Evolutionary conservation across 805 yeast species (phyloP).

Genomic region (Candida nemodendra): DNA sequence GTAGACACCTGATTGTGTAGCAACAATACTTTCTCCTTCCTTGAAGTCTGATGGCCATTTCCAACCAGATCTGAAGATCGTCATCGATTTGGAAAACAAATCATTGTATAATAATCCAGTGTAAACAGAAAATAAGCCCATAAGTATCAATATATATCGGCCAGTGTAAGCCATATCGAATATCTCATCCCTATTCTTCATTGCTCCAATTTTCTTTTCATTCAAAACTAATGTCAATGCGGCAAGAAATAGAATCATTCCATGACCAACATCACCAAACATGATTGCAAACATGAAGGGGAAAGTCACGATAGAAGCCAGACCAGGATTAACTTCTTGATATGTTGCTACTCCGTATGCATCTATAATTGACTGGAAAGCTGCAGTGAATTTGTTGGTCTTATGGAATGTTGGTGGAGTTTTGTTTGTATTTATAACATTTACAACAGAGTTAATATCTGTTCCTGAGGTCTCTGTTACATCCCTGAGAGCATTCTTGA

Average conservation of each 20-base stretch:
- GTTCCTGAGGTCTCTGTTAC: slow-evolving; percentile 51
- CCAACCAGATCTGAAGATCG: slow-evolving; percentile 71
- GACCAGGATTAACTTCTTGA: slow-evolving; percentile 73
- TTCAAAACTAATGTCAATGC: slow-evolving; percentile 54
- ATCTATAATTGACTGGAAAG: slow-evolving; percentile 69
- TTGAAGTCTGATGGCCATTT: slow-evolving; percentile 56
- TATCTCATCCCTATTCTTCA: slow-evolving; percentile 65
- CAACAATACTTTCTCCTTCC: slow-evolving; percentile 48
- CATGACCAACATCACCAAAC: slow-evolving; percentile 84
- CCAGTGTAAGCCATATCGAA: slow-evolving; percentile 77
- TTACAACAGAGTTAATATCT: slow-evolving; percentile 50
- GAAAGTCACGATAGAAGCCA: slow-evolving; percentile 71
- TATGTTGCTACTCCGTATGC: slow-evolving; percentile 79
- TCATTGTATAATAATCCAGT: slow-evolving; percentile 76
- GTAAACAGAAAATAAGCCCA: slow-evolving; percentile 73
- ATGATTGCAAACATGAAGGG: slow-evolving; percentile 82
- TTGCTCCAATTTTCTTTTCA: slow-evolving; percentile 49
- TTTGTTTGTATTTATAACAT: slow-evolving; percentile 61
- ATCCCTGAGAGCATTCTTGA: slow-evolving; percentile 64
- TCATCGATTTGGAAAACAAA: slow-evolving; percentile 66
- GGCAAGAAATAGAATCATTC: slow-evolving; percentile 57
- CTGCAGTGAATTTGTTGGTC: slow-evolving; percentile 65
- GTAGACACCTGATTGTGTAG: slow-evolving; percentile 50
- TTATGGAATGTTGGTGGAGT: slow-evolving; percentile 73
- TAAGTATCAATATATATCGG: slow-evolving; percentile 62